Percentiles rank a stretch among this genome's conserved stretches.
These are phyloP conservation scores for Meyerozyma carpophila DNA, from an alignment of 1,139 yeast genomes.

Conservation along the genomic window DNA sequence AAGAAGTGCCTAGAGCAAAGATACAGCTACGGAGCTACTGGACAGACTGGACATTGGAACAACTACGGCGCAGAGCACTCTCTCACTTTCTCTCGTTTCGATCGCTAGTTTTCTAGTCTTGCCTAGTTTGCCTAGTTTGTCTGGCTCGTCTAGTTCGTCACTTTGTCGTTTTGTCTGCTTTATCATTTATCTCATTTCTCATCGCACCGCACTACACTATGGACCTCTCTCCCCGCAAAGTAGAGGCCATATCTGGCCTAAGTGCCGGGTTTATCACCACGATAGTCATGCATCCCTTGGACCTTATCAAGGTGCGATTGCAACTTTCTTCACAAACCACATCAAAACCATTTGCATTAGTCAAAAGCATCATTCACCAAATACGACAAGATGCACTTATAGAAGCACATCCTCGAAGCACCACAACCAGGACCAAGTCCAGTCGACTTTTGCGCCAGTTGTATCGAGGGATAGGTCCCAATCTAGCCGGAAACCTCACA, in stretches of 20 bases:
- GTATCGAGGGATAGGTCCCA: constrained; percentile 81
- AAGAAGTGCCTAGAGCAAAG: too few relatives aligned
- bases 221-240: constrained; percentile 15
- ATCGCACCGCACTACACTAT: not conserved
- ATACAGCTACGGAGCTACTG: too few relatives aligned
- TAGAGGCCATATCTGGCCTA: constrained; percentile 70
- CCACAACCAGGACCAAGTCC: constrained; percentile 4
- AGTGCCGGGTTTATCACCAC: constrained; percentile 83
- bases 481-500: constrained; percentile 72
- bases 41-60: too few relatives aligned
- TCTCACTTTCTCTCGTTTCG: too few relatives aligned
- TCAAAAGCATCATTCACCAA: constrained; percentile 16
- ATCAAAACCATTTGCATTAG: constrained; percentile 9
- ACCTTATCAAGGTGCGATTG: constrained; percentile 73
- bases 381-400: constrained; percentile 12
- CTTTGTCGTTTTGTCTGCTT: not conserved
- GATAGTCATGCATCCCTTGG: constrained; percentile 80
- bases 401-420: constrained; percentile 8
- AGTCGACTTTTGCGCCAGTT: constrained; percentile 12
- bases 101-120: too few relatives aligned
- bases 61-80: too few relatives aligned
- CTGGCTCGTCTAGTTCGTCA: too few relatives aligned
- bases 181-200: not conserved
- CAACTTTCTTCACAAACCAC: constrained; percentile 36
- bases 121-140: not conserved